phyloP scores from a whole-genome alignment of 306 rosid species.

The Quillaja saponaria region DNA sequence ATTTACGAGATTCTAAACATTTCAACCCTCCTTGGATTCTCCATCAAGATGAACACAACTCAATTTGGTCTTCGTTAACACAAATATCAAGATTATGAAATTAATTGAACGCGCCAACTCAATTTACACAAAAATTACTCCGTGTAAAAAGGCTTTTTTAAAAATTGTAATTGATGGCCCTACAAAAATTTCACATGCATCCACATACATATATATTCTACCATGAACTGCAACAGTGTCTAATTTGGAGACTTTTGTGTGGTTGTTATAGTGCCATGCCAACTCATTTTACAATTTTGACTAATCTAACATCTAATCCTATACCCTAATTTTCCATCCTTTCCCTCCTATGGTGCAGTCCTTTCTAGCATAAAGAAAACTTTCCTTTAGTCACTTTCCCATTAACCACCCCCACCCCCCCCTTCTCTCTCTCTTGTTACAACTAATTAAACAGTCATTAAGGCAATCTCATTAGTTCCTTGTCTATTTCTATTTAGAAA shows the following conservation, averaged over 20 bases:
- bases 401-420: constrained; percentile 17
- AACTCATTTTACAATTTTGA: constrained; percentile 6
- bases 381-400: constrained; percentile 26
- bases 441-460: constrained; percentile 27
- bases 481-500: constrained; percentile 28
- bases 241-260: no score
- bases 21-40: no score
- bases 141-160: constrained; percentile 8
- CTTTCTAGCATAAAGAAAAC: background rate
- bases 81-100: background rate
- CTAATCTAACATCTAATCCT: constrained; percentile 25
- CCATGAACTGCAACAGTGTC: no score
- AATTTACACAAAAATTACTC: constrained; percentile 19
- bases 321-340: constrained; percentile 13
- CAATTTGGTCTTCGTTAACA: no score
- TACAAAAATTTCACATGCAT: constrained; percentile 39
- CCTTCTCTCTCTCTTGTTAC: no score
- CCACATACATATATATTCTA: constrained; percentile 16
- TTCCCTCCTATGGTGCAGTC: constrained; percentile 24
- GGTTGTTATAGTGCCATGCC: constrained; percentile 14
- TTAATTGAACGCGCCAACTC: background rate
- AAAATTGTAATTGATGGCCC: constrained; percentile 32
- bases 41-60: no score
- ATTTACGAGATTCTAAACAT: no score
- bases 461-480: constrained; percentile 11